A percentile compares a stretch with the other conserved stretches of the same genome.
Evolutionary conservation across 352 stramenopile species (phyloP).

Genomic region (Phytopythium montanum): DNA sequence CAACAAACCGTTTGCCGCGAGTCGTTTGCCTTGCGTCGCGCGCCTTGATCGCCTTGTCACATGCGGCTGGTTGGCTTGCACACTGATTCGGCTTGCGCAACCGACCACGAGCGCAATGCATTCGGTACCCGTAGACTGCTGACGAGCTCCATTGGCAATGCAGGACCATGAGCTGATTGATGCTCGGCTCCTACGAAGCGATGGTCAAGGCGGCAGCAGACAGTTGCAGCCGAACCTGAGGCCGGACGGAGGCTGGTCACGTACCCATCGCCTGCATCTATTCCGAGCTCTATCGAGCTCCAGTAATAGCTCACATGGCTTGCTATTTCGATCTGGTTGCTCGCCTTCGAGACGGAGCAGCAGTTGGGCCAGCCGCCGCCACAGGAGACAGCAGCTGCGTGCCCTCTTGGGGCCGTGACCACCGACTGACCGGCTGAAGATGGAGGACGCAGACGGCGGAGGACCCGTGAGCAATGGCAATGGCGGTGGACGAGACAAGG

Average conservation of each 20-base stretch:
- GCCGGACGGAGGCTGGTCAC: too few species aligned
- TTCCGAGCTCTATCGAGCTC: not conserved
- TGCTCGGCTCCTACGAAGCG: too few species aligned
- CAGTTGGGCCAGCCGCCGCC: not conserved
- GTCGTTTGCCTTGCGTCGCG: not conserved
- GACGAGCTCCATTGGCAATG: too few species aligned
- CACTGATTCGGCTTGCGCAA: too few species aligned
- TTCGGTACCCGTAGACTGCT: not conserved
- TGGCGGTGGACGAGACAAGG: conserved; percentile 46
- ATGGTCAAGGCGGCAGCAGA: too few species aligned
- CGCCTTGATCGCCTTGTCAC: not conserved
- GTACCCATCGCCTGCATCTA: not conserved
- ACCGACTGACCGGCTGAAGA: not conserved
- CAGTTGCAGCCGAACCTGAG: too few species aligned
- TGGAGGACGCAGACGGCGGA: conserved; percentile 1
- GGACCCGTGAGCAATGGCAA: not conserved
- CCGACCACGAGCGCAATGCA: not conserved
- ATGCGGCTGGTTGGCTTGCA: not conserved
- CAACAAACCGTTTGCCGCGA: not conserved
- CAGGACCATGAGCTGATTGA: too few species aligned
- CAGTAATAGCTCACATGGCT: not conserved
- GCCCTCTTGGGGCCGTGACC: not conserved
- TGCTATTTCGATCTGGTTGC: not conserved
- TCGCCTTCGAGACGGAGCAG: not conserved
- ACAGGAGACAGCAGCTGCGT: not conserved